Evolutionary conservation across 345 rosid genomes (phyloP).

Genomic region (Brassica rapa): DNA sequence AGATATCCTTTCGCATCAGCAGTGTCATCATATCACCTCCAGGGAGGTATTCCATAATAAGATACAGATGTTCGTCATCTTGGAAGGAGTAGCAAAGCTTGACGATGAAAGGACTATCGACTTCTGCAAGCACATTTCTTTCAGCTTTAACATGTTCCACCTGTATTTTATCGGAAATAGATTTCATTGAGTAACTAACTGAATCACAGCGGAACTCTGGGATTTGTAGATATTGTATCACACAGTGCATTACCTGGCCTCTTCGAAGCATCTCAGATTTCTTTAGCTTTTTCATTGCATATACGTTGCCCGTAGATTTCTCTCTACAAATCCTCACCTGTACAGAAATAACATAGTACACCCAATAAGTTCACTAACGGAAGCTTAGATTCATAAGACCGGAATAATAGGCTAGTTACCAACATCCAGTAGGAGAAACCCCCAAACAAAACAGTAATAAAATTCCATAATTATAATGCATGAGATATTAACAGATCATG

Average conservation of each 20-base stretch:
- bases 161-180: slow-evolving; percentile 33
- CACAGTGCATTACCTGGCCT: slow-evolving; percentile 42
- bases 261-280: slow-evolving; percentile 49
- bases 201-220: not conserved
- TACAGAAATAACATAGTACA: slow-evolving; percentile 22
- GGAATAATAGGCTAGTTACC: slow-evolving; percentile 2
- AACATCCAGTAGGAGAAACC: not conserved
- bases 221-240: not conserved
- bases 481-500: not conserved
- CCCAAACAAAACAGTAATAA: not conserved
- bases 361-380: not conserved
- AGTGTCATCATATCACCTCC: slow-evolving; percentile 84
- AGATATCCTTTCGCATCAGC: slow-evolving; percentile 68
- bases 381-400: not conserved
- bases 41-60: slow-evolving; percentile 73
- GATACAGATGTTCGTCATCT: slow-evolving; percentile 67
- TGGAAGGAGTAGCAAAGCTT: slow-evolving; percentile 71
- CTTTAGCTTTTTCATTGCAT: slow-evolving; percentile 48
- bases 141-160: slow-evolving; percentile 77
- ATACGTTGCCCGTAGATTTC: slow-evolving; percentile 46
- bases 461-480: not conserved
- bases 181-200: not conserved
- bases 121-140: slow-evolving; percentile 75
- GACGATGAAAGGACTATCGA: slow-evolving; percentile 70
- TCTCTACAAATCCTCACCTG: slow-evolving; percentile 60